phyloP scores from a whole-genome alignment of 495 filamentous ascomycete species.

The Xylaria bambusicola region DNA sequence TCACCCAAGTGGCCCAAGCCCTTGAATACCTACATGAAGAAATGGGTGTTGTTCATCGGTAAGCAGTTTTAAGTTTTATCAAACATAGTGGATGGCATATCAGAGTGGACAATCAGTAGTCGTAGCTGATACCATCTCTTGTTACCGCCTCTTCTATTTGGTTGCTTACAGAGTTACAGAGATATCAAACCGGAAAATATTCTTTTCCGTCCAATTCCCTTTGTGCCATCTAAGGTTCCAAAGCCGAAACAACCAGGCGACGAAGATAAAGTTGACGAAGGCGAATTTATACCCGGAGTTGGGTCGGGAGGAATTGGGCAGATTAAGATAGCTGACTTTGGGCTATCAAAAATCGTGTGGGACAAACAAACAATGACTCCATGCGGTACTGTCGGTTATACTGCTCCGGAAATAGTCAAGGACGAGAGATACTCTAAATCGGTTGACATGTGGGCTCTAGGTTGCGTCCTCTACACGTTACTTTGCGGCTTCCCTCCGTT shows the following conservation, averaged over 20 bases:
- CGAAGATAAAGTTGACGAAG: conserved; percentile 96
- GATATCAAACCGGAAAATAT: conserved; percentile 99
- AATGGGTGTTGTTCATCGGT: conserved; percentile 95
- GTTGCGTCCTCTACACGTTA: conserved; percentile 94
- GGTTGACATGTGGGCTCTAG: conserved; percentile 98
- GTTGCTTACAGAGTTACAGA: too few species aligned
- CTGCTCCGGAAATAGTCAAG: conserved; percentile 98
- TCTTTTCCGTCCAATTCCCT: conserved; percentile 82
- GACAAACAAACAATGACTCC: conserved; percentile 99
- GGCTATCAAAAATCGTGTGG: conserved; percentile 96
- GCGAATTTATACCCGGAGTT: conserved; percentile 81
- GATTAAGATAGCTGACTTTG: conserved; percentile 98
- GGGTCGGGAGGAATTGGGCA: conserved; percentile 91
- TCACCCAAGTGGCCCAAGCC: conserved; percentile 87
- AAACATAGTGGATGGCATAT: too few species aligned
- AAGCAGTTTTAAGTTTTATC: too few species aligned
- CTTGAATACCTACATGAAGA: conserved; percentile 94
- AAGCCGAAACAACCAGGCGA: conserved; percentile 80
- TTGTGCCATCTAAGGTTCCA: conserved; percentile 76
- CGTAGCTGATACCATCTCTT: too few species aligned
- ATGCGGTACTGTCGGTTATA: conserved; percentile 97
- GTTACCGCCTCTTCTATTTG: too few species aligned
- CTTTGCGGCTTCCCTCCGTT: conserved; percentile 98
- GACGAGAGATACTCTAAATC: conserved; percentile 98
- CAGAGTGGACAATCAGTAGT: too few species aligned